Conservation (phyloP, 345 rosid genomes). For the Dipteronia dyeriana region DNA sequence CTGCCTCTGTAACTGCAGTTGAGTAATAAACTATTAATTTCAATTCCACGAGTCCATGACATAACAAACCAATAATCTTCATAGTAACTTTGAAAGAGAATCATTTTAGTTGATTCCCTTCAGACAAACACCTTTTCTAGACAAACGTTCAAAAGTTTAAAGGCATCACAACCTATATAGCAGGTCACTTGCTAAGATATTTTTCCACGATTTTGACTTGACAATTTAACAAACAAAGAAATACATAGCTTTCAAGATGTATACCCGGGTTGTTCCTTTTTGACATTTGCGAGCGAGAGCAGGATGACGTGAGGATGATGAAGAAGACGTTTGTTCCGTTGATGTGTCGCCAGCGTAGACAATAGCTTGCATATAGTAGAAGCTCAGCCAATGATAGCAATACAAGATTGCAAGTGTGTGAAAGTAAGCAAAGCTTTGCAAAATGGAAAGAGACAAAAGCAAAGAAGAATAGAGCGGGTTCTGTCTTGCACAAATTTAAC, state of each 20-base stretch:
- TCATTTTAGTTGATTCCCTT: not conserved
- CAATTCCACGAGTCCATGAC: not conserved
- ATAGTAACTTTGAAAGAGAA: not conserved
- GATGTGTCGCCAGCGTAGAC: no score
- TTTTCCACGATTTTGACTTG: conserved; percentile 6
- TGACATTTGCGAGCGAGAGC: no score
- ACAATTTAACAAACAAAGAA: no score
- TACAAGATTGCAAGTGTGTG: not conserved
- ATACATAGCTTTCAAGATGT: no score
- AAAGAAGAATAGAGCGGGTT: not conserved
- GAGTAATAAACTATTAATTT: not conserved
- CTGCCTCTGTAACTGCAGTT: not conserved
- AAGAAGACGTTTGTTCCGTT: no score
- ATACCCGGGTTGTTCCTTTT: no score
- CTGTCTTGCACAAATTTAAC: not conserved
- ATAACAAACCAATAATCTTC: not conserved
- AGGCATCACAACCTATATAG: conserved; percentile 1
- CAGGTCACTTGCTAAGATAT: not conserved
- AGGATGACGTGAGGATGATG: no score
- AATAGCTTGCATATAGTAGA: no score
- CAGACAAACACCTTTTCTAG: not conserved
- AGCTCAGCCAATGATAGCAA: not conserved
- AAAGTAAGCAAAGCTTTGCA: not conserved
- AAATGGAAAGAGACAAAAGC: not conserved
- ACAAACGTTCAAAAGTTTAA: not conserved